Evolutionary conservation across 2,329 filamentous ascomycete species (phyloP).

Genomic region (Xylaria sp.): DNA sequence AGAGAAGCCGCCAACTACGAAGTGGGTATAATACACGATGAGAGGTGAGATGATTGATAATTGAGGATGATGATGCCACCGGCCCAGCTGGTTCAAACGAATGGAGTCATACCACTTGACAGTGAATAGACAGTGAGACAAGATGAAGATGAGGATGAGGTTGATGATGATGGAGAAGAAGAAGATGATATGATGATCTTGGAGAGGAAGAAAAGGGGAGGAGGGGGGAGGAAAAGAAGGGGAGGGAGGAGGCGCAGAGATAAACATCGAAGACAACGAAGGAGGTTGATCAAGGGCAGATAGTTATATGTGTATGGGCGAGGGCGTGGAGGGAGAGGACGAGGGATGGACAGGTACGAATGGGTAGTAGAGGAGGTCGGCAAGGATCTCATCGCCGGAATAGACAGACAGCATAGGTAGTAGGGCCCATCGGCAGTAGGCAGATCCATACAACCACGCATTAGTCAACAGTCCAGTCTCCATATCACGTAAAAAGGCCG

Average conservation of each 20-base stretch:
- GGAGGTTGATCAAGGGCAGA: conserved; percentile 16
- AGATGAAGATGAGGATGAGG: conserved; percentile 2
- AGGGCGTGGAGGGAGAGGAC: conserved; percentile 20
- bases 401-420: neutral
- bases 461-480: conserved; percentile 21
- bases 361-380: conserved; percentile 29
- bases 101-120: conserved; percentile 35
- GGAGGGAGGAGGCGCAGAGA: conserved; percentile 29
- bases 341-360: neutral
- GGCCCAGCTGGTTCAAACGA: conserved; percentile 33
- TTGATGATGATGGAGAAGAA: conserved; percentile 21
- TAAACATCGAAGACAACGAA: conserved; percentile 14
- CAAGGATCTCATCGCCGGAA: conserved; percentile 33
- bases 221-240: conserved; percentile 23
- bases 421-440: too few species aligned
- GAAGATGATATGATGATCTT: conserved; percentile 13
- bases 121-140: conserved; percentile 1
- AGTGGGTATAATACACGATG: conserved; percentile 28
- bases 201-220: conserved; percentile 8
- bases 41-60: too few species aligned
- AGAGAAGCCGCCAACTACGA: conserved; percentile 19
- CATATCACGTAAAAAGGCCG: conserved; percentile 16
- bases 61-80: conserved; percentile 14
- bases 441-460: conserved; percentile 23
- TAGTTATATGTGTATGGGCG: conserved; percentile 23